phyloP scores from a whole-genome alignment of 2,329 filamentous ascomycete species.

The Endoconidiophora polonica region DNA sequence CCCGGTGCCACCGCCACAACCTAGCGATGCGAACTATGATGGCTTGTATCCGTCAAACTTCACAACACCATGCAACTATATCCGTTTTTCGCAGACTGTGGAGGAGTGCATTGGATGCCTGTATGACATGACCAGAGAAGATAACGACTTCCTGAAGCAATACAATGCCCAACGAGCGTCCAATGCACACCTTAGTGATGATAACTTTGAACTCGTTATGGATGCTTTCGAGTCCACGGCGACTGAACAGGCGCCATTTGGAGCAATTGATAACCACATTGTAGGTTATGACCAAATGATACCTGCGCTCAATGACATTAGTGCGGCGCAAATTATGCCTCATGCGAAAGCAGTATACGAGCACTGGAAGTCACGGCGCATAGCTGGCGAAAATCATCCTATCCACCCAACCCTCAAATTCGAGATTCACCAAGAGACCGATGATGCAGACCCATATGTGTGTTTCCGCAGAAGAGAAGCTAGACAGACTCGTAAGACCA shows the following conservation, averaged over 20 bases:
- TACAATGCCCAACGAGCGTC: conserved; percentile 63
- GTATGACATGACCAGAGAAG: conserved; percentile 90
- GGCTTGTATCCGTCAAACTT: conserved; percentile 67
- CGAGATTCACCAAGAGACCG: conserved; percentile 82
- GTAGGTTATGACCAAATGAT: conserved; percentile 65
- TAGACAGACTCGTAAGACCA: conserved; percentile 83
- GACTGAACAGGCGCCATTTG: conserved; percentile 69
- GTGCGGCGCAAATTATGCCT: conserved; percentile 31
- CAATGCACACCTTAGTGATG: conserved; percentile 56
- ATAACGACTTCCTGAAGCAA: conserved; percentile 66
- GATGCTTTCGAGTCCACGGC: conserved; percentile 86
- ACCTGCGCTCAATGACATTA: conserved; percentile 40
- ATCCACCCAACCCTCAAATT: conserved; percentile 76
- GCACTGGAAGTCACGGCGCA: conserved; percentile 66
- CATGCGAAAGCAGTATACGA: conserved; percentile 70
- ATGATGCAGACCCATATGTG: conserved; percentile 93
- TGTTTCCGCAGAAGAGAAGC: conserved; percentile 94
- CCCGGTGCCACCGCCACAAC: conserved; percentile 46
- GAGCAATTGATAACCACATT: conserved; percentile 74
- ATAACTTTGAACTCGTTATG: conserved; percentile 89
- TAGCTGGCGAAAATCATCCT: conserved; percentile 49
- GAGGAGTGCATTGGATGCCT: conserved; percentile 82
- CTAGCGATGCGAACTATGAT: conserved; percentile 66
- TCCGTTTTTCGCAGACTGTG: conserved; percentile 94
- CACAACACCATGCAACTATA: conserved; percentile 77